These are phyloP conservation scores for Trichoderma harzianum DNA, from an alignment of 2,329 filamentous ascomycete species.

Conservation along the genomic window DNA sequence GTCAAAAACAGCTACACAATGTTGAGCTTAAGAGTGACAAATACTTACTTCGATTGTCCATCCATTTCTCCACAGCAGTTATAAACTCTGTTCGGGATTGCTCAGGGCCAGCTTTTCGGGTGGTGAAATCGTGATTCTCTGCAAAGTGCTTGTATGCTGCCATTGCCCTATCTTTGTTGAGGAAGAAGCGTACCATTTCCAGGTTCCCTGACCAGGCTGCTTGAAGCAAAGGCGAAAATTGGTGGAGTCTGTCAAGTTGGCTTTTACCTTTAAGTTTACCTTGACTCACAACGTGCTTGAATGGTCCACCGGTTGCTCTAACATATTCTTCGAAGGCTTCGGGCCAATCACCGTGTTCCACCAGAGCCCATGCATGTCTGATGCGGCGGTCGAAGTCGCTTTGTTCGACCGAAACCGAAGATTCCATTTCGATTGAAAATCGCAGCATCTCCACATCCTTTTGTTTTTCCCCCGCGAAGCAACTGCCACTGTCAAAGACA, in stretches of 20 bases:
- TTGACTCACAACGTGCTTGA: background rate
- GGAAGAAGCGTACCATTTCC: background rate
- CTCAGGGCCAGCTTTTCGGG: background rate
- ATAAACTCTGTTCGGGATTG: background rate
- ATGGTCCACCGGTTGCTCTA: background rate
- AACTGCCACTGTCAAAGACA: background rate
- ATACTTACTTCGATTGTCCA: background rate
- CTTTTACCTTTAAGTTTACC: background rate
- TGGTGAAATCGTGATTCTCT: background rate
- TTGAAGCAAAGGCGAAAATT: background rate
- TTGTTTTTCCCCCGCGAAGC: background rate
- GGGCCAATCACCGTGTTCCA: background rate
- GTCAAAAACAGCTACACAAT: background rate
- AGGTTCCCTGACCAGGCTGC: background rate
- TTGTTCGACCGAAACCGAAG: background rate
- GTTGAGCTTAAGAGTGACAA: background rate
- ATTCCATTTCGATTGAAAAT: background rate
- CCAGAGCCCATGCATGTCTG: background rate
- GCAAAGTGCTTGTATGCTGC: constrained; percentile 1
- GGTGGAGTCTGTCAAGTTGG: background rate
- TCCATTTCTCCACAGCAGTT: background rate
- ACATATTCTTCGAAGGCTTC: background rate
- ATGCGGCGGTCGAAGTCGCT: background rate
- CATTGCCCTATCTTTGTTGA: background rate
- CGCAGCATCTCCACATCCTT: background rate